These are phyloP conservation scores for Xylaria digitata DNA, from an alignment of 2,329 filamentous ascomycete species.

Conservation along the genomic window DNA sequence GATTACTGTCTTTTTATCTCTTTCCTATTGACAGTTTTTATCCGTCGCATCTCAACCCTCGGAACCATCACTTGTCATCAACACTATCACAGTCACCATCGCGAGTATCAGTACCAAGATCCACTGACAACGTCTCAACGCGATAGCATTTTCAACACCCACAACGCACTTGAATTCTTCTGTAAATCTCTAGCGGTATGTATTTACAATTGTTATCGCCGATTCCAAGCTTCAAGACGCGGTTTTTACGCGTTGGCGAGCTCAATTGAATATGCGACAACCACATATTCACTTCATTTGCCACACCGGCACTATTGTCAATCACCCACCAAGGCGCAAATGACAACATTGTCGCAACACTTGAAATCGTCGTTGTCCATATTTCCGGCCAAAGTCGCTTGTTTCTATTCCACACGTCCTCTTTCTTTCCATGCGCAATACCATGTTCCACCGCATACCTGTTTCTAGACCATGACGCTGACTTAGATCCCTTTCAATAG, in stretches of 20 bases:
- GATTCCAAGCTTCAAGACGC: constrained; percentile 53
- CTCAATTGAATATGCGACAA: constrained; percentile 57
- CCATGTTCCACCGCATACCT: background rate
- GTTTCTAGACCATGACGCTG: constrained; percentile 2
- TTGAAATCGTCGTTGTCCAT: background rate
- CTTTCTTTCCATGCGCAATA: background rate
- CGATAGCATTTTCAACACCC: constrained; percentile 51
- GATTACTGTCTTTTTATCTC: constrained; percentile 16
- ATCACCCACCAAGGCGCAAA: background rate
- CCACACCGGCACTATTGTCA: constrained; percentile 28
- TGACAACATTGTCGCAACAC: background rate
- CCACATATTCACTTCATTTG: constrained; percentile 4
- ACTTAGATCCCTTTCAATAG: constrained; percentile 40
- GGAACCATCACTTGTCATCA: constrained; percentile 20
- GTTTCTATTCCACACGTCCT: background rate
- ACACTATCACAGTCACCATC: constrained; percentile 37
- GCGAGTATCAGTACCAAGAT: constrained; percentile 33
- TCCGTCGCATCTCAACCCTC: constrained; percentile 20
- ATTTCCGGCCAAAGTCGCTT: background rate
- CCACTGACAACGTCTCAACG: constrained; percentile 46
- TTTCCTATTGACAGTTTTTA: constrained; percentile 11
- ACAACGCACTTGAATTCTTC: constrained; percentile 43
- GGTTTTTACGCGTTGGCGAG: constrained; percentile 48
- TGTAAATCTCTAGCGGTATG: constrained; percentile 53
- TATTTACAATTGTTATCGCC: constrained; percentile 41